phyloP scores from a whole-genome alignment of 2,329 filamentous ascomycete species.

The Diaporthe capsici region DNA sequence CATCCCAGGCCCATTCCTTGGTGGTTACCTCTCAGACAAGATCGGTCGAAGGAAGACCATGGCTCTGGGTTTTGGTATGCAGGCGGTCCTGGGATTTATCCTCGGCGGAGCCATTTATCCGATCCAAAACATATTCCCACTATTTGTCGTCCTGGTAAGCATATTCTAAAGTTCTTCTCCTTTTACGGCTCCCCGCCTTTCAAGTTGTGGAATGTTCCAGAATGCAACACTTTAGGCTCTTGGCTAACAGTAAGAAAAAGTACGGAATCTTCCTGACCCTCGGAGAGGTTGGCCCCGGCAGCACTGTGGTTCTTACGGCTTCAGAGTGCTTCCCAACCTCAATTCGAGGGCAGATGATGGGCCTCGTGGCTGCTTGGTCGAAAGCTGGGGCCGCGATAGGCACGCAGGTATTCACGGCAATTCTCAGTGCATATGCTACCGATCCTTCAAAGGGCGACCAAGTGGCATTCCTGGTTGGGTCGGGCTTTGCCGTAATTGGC shows the following conservation, averaged over 20 bases:
- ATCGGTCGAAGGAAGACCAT: constrained; percentile 66
- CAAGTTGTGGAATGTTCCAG: no score
- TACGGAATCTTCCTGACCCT: constrained; percentile 65
- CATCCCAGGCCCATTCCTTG: constrained; percentile 62
- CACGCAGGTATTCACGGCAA: constrained; percentile 65
- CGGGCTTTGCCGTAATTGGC: constrained; percentile 62
- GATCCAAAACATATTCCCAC: constrained; percentile 62
- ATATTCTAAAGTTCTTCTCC: no score
- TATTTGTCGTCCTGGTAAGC: constrained; percentile 60
- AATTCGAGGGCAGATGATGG: constrained; percentile 64
- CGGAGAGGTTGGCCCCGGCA: constrained; percentile 65
- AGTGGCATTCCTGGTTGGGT: constrained; percentile 64
- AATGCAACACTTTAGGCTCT: no score
- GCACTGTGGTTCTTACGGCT: constrained; percentile 56
- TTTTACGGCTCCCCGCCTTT: no score
- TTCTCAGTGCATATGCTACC: constrained; percentile 59
- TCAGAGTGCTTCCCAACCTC: constrained; percentile 65
- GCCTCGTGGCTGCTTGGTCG: constrained; percentile 61
- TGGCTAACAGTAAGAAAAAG: no score
- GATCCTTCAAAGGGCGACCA: constrained; percentile 61
- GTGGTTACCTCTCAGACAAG: constrained; percentile 62
- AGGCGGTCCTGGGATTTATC: constrained; percentile 63
- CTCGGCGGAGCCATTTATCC: constrained; percentile 61
- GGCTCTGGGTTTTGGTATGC: constrained; percentile 62
- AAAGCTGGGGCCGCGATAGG: constrained; percentile 66